These are phyloP conservation scores for Chaetomium sp. DNA, from an alignment of 2,329 filamentous ascomycete genomes.

Conservation along the genomic window DNA sequence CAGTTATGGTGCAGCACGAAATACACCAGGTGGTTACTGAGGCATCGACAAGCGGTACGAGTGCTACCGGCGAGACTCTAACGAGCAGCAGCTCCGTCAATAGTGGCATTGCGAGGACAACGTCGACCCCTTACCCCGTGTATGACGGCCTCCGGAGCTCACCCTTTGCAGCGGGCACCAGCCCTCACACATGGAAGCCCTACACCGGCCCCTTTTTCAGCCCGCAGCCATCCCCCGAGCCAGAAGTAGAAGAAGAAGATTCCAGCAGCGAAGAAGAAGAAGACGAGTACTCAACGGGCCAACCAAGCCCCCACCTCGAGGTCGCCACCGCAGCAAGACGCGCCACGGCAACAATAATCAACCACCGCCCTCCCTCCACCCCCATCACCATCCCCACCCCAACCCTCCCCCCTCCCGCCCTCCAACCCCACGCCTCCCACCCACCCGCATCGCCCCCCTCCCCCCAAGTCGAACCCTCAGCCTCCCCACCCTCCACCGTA, in stretches of 20 bases:
- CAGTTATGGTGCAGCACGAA: not conserved
- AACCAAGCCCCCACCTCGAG: conserved; percentile 1
- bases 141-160: conserved; percentile 21
- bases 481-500: not conserved
- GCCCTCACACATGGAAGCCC: not conserved
- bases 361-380: not conserved
- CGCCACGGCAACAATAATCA: conserved; percentile 9
- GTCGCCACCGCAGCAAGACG: conserved; percentile 7
- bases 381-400: not conserved
- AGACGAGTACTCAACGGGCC: not conserved
- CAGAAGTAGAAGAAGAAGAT: too few species aligned
- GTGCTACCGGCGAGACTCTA: not conserved
- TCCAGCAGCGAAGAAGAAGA: too few species aligned
- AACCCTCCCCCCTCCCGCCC: not conserved
- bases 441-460: not conserved
- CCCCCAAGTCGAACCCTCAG: too few species aligned
- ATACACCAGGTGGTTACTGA: not conserved
- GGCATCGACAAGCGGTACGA: not conserved
- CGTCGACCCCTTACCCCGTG: not conserved
- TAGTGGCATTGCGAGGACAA: not conserved
- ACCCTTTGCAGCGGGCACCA: not conserved
- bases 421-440: not conserved
- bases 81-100: not conserved
- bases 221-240: not conserved
- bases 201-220: conserved; percentile 2